Percentiles rank a stretch among this genome's conserved stretches.
Conservation (phyloP, 2,329 filamentous ascomycete genomes). For the Myriangium duriaei region DNA sequence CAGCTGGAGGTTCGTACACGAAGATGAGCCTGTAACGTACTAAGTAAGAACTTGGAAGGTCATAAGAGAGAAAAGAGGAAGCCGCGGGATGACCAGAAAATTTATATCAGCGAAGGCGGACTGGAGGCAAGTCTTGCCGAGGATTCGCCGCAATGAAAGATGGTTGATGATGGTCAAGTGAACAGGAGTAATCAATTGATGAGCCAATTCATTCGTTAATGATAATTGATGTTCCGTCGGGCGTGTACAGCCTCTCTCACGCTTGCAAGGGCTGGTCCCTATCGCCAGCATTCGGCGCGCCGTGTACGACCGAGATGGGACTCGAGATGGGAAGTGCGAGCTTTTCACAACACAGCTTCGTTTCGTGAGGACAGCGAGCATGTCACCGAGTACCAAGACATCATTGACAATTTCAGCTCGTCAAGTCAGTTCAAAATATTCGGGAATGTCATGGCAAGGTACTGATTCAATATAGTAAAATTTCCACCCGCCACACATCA, state of each 20-base stretch:
- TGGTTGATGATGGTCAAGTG: too few species aligned
- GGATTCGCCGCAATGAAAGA: background rate
- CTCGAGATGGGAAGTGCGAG: background rate
- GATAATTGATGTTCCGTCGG: background rate
- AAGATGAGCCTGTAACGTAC: too few species aligned
- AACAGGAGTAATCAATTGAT: background rate
- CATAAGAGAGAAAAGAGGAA: slow-evolving; percentile 43
- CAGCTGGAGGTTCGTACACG: too few species aligned
- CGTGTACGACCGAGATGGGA: background rate
- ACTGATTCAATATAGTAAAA: slow-evolving; percentile 24
- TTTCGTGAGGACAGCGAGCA: too few species aligned
- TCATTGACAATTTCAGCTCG: slow-evolving; percentile 19
- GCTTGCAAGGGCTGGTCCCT: background rate
- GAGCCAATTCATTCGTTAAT: too few species aligned
- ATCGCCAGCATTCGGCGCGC: background rate
- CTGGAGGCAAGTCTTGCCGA: background rate
- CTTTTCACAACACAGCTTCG: background rate
- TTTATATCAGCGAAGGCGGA: slow-evolving; percentile 4
- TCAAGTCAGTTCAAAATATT: background rate
- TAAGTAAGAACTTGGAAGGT: slow-evolving; percentile 99
- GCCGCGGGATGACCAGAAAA: background rate
- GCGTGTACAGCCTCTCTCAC: background rate
- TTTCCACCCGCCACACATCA: slow-evolving; percentile 34
- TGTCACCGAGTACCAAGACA: too few species aligned
- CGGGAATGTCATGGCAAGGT: background rate